These are phyloP conservation scores for Ustilago shanxiensis DNA, from an alignment of 1,284 basidiomycete species.

Conservation along the genomic window DNA sequence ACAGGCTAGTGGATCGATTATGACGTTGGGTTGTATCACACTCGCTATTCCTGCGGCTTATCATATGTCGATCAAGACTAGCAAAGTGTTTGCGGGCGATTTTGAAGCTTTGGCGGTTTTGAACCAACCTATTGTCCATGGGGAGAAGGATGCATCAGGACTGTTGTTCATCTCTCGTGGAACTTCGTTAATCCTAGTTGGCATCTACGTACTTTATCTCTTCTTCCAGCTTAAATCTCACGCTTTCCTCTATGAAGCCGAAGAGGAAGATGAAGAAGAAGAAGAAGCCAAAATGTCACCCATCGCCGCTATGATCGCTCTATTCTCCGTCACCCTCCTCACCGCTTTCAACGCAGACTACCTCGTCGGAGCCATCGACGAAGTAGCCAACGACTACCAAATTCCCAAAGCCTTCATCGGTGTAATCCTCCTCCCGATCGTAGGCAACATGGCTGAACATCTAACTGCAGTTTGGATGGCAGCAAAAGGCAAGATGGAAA, in stretches of 20 bases:
- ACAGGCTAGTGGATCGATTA: constrained; percentile 73
- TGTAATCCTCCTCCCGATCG: constrained; percentile 82
- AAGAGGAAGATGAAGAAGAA: constrained; percentile 59
- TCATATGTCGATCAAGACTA: constrained; percentile 69
- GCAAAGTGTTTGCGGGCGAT: constrained; percentile 66
- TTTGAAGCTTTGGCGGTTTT: constrained; percentile 46
- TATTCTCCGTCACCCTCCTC: constrained; percentile 63
- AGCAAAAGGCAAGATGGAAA: constrained; percentile 69
- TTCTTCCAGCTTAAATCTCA: constrained; percentile 69
- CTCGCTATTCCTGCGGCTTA: constrained; percentile 93
- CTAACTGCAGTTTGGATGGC: constrained; percentile 67
- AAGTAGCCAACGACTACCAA: constrained; percentile 65
- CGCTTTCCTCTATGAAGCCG: constrained; percentile 65
- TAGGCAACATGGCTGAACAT: constrained; percentile 77
- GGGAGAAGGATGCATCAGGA: constrained; percentile 42
- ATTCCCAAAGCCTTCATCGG: constrained; percentile 70
- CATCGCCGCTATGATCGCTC: constrained; percentile 59
- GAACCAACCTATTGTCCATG: constrained; percentile 28
- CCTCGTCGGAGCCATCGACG: constrained; percentile 70
- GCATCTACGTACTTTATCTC: constrained; percentile 82
- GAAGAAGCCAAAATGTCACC: constrained; percentile 66
- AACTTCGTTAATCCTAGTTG: constrained; percentile 75
- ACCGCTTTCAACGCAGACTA: constrained; percentile 69
- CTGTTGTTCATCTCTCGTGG: constrained; percentile 68
- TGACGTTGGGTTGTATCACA: constrained; percentile 89